Evolutionary conservation across 2,329 filamentous ascomycete genomes (phyloP).

Genomic region (Neonectria faginata): DNA sequence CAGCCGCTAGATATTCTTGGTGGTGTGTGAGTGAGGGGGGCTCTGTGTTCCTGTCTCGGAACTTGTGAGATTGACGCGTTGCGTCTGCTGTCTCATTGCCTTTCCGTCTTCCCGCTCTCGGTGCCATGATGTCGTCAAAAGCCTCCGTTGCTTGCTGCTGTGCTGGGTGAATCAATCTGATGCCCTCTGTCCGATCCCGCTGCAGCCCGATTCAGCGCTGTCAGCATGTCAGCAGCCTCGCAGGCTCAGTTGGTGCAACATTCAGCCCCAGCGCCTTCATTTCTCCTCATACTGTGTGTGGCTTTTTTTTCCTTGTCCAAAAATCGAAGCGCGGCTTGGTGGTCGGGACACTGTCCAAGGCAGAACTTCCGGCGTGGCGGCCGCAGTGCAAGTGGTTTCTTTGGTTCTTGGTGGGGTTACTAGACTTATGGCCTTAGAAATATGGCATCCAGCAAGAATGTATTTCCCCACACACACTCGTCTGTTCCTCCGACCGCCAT

Average conservation of each 20-base stretch:
- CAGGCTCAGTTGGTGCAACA: neutral
- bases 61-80: neutral
- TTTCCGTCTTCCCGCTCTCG: constrained; percentile 9
- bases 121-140: neutral
- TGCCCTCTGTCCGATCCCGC: constrained; percentile 9
- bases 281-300: constrained; percentile 37
- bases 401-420: constrained; percentile 20
- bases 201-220: constrained; percentile 15
- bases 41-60: neutral
- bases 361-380: constrained; percentile 14
- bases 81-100: neutral
- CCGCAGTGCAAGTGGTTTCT: constrained; percentile 20
- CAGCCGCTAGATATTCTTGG: neutral
- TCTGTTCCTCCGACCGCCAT: constrained; percentile 10
- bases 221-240: constrained; percentile 5
- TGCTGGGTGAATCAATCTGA: constrained; percentile 21
- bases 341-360: neutral
- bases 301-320: constrained; percentile 16
- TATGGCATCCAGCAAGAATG: constrained; percentile 24
- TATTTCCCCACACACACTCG: constrained; percentile 36
- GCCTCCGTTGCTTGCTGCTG: constrained; percentile 10
- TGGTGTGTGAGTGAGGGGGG: neutral
- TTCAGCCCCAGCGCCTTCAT: neutral
- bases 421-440: constrained; percentile 26
- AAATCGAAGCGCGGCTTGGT: neutral